These are phyloP conservation scores for Trichocomaceae sp. DNA, from an alignment of 2,329 filamentous ascomycete species.

Conservation along the genomic window DNA sequence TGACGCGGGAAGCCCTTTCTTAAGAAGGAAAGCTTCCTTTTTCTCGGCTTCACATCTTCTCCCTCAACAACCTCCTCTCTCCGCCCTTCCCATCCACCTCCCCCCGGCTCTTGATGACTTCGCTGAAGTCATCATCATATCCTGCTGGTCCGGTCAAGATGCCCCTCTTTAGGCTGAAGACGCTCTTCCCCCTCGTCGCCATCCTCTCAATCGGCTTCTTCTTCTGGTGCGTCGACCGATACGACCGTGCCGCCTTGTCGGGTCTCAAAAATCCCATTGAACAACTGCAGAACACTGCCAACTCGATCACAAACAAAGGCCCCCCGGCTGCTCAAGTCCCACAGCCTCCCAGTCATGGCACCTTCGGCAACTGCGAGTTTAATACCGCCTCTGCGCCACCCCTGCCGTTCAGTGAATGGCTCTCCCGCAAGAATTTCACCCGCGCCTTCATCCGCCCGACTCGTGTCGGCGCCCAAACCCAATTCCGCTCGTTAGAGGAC, in stretches of 20 bases:
- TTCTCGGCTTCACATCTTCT: constrained; percentile 1
- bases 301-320: constrained; percentile 2
- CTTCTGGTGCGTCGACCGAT: constrained; percentile 37
- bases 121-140: constrained; percentile 6
- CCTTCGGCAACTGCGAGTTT: constrained; percentile 25
- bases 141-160: constrained; percentile 27
- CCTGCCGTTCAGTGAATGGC: constrained; percentile 36
- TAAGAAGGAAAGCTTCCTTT: not conserved
- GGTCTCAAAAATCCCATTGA: constrained; percentile 33
- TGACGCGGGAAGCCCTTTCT: constrained; percentile 1
- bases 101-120: constrained; percentile 7
- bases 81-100: not conserved
- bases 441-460: constrained; percentile 37
- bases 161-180: constrained; percentile 35
- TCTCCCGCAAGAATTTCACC: constrained; percentile 39
- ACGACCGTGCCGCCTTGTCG: constrained; percentile 31
- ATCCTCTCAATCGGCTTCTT: constrained; percentile 34
- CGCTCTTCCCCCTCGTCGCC: constrained; percentile 33
- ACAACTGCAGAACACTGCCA: constrained; percentile 16
- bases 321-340: constrained; percentile 20
- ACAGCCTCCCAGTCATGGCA: constrained; percentile 17
- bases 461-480: constrained; percentile 28
- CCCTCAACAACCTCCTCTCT: not conserved
- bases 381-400: constrained; percentile 30
- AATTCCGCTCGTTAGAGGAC: constrained; percentile 35